Evolutionary conservation across 768 basidiomycete species (phyloP), one percentile per base, ranked within the genome.

Genomic region (Pleurotus djamor): DNA sequence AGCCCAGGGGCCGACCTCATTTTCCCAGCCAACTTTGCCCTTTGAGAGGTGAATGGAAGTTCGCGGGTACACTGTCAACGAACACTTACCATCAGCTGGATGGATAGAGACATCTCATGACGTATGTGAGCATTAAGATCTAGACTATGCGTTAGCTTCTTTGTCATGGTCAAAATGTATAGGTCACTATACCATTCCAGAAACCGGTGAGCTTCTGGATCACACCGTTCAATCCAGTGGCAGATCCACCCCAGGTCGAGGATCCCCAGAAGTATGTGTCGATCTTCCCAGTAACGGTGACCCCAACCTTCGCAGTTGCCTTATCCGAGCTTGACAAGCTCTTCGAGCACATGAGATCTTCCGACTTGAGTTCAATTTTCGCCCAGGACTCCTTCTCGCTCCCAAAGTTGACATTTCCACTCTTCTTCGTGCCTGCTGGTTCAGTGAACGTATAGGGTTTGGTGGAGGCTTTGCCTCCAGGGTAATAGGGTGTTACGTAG

Each of bases 211-310:
- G 21, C 16, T 28, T 13, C 17, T 38, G 17, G 21, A 43, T 13
- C 8, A 41, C 13, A 8, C 54, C 54, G 16, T 32, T 43, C 17
- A 41, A 41, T 9, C 54, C 54, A 38, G 28, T 43, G 5, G 38
- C 37, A 21, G 32, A 36, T 16, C 37, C 54, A 32, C 54, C 54
- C 36, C 38, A 55, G 10, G 41, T 55, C n/a, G n/a, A 6, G 9
- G n/a, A 41, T 10, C 41, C 54, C 54, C 54, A 55, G 17, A 55
- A 55, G 38, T 16, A 55, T 7, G 54, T 55, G 4, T 55, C 38
- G 16, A 55, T 37, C n/a, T 14, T 41, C 21, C 54, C 54, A 37
- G 54, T 55, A 41, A 55, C 38, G 16, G 54, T 28, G 12, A 55
- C 13, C 14, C 37, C 38, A 8, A 14, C 54, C 17, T 17, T 28